These are phyloP conservation scores for Sporisorium reilianum DNA, from an alignment of 1,284 basidiomycete species.

Conservation along the genomic window DNA sequence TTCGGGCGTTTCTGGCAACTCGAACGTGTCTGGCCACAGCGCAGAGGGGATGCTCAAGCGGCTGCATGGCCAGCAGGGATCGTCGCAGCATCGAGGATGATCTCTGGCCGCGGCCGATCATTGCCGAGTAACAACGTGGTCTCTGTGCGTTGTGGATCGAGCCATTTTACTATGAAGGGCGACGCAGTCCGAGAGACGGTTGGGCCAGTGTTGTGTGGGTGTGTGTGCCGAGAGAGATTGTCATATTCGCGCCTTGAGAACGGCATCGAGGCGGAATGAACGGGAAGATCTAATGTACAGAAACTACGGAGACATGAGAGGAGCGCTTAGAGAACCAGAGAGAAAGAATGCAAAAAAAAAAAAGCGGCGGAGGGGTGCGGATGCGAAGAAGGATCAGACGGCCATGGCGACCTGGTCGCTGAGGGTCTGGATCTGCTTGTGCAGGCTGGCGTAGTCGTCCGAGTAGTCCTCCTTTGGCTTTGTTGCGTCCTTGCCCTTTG, in stretches of 20 bases:
- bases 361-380: not conserved
- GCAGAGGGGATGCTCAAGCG: slow-evolving; percentile 44
- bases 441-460: slow-evolving; percentile 85
- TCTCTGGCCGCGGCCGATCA: not conserved
- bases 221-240: not conserved
- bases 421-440: slow-evolving; percentile 75
- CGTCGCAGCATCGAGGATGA: slow-evolving; percentile 14
- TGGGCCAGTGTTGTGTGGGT: not conserved
- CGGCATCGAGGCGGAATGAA: not conserved
- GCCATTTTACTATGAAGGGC: not conserved
- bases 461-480: slow-evolving; percentile 80
- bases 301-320: not conserved
- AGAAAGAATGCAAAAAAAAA: slow-evolving; percentile 9
- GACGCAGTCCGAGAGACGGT: no score
- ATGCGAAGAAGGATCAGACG: slow-evolving; percentile 8
- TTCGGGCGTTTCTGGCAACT: slow-evolving; percentile 29
- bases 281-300: slow-evolving; percentile 6
- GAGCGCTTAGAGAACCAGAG: not conserved
- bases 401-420: slow-evolving; percentile 49
- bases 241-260: slow-evolving; percentile 1
- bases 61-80: slow-evolving; percentile 17
- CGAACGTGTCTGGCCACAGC: slow-evolving; percentile 26
- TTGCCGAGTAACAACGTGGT: not conserved
- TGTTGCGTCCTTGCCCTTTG: slow-evolving; percentile 73
- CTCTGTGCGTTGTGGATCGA: not conserved